Base-by-base conservation (phyloP, 2,329 filamentous ascomycete genomes). In the Lachnum nothofagi region DNA sequence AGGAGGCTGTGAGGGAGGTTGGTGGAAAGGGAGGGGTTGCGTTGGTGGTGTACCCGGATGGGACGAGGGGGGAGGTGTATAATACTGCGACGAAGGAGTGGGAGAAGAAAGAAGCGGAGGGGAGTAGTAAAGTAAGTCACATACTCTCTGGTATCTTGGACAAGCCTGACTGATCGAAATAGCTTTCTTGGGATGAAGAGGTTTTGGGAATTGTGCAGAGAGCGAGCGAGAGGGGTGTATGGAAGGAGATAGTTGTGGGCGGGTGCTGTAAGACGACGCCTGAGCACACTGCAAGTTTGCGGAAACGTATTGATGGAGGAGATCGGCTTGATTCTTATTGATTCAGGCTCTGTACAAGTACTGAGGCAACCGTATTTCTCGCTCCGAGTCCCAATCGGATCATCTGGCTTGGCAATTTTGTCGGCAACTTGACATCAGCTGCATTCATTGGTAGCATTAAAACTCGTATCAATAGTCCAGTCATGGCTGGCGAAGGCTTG, bases 61-160 rank as follows among this genome's bases (percentile, higher is more conserved):
- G 83, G 0, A 85, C 83, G 1, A 82, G 80, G 40, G 81, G 80
- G 0, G 79, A 85, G 65, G 73, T 82, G 0, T 86, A 86, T 65
- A 79, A 86, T 62, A 83, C 82, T 1, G 67, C 65, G 0, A 82
- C 79, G 5, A 77, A 84, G 59, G 68, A 67, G 44, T 87, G 83
- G 83, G 76, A 75, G 54, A 48, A 69, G 1, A 69, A 69, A 0
- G 59, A 64, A 62, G 58, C 1, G 53, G 46, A 16, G 5, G 38
- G 19, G 27, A 22, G 33, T 17, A 46, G 19, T 33, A 37, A 37
- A 35, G 57, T 51, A 35, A 45, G 52, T 44, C 37, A 7, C 8
- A 10, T 22, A 23, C 40, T 41, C 10, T 35, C 17, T 17, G 8
- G 3, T 44, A 10, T 25, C n/a, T 16, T 17, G 23, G 33, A 33